A percentile compares a stretch with the other conserved stretches of the same genome.
phyloP scores from a whole-genome alignment of 306 rosid species.

The Cicer bijugum region DNA sequence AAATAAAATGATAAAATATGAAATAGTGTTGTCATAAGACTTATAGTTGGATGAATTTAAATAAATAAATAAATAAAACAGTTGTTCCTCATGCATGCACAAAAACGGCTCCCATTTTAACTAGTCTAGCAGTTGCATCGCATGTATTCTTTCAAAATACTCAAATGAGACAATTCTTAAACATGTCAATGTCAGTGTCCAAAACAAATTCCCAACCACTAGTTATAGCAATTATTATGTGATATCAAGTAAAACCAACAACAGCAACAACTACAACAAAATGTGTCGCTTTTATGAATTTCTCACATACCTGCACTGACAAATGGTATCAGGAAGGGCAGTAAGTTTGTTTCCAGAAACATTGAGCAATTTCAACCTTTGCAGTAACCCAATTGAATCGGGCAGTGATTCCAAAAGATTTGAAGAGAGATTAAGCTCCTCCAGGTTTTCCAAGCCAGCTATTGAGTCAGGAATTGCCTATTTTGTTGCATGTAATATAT shows the following conservation, averaged over 20 bases:
- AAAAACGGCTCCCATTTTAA: constrained; percentile 3
- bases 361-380: constrained; percentile 70
- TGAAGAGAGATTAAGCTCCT: constrained; percentile 82
- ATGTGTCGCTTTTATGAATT: constrained; percentile 1
- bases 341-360: constrained; percentile 77
- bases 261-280: not conserved
- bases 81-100: not conserved
- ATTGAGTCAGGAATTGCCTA: constrained; percentile 87
- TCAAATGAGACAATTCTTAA: constrained; percentile 23
- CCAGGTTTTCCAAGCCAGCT: constrained; percentile 78
- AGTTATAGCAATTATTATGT: not conserved
- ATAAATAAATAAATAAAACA: not conserved
- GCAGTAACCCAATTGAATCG: constrained; percentile 82
- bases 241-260: not conserved
- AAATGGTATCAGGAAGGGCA: constrained; percentile 82
- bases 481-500: constrained; percentile 37
- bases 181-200: not conserved
- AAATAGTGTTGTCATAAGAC: not conserved
- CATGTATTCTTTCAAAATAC: constrained; percentile 11
- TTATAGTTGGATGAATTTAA: not conserved
- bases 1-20: constrained; percentile 21
- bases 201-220: constrained; percentile 20
- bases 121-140: not conserved
- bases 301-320: constrained; percentile 74
- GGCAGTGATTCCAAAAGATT: constrained; percentile 79